Evolutionary conservation across 305 asterid genomes (phyloP), one percentile per base, ranked within the genome.

Genomic region (Fraxinus ornus): DNA sequence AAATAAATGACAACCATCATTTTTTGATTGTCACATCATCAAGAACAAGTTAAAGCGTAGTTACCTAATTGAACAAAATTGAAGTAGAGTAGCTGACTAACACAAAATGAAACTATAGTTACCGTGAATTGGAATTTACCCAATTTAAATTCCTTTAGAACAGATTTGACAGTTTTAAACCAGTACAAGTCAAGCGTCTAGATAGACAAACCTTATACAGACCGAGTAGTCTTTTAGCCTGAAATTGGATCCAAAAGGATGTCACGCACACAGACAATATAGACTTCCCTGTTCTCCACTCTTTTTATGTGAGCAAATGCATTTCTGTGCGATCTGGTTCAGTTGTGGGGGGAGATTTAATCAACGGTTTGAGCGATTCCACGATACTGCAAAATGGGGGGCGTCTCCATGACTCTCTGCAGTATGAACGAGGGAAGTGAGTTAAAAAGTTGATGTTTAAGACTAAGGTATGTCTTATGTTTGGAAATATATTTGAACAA

Each of bases 331-430:
- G 87, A 82, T 89, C 89, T 19, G 92, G 84, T 41, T 91, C 92
- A 73, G 89, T 86, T 79, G 85, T 74, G 8, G 92, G 84, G 78
- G 92, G 81, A 75, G 86, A 39, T 86, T 89, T 92, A 9, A 87
- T 90, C 86, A 95, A 84, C 74, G 93, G 85, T 87, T 85, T 89
- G 88, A 95, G 89, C 60, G 94, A 80, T 74, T 92, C 98, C 98
- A 95, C 91, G 81, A 95, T 87, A 84, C 80, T 88, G 84, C 92
- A 36, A 86, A 95, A 95, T 30, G 98, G 91, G 21, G 98, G 98
- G 57, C 98, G 91, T 81, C 91, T 91, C 97, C 98, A 91, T 57
- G 98, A 87, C 79, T 95, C 98, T 73, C 98, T 95, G 95, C 90
- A 90, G 77, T 75, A 84, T 21, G 36, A 78, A 37, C 49, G 39